Conservation (phyloP, 2,329 filamentous ascomycete species). For the Fusarium goolgardi region DNA sequence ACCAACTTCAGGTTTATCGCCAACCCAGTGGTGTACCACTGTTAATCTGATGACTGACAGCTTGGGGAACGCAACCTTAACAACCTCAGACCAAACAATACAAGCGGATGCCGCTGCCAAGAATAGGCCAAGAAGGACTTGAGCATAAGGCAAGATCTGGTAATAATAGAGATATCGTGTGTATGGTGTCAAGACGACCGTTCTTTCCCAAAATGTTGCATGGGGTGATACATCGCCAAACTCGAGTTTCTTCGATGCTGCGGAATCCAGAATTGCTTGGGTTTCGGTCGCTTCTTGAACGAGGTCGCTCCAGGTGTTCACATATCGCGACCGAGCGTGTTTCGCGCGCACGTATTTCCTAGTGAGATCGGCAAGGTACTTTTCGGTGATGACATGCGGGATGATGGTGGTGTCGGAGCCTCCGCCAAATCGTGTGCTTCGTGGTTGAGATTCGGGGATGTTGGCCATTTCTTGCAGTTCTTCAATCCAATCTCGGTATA, state of each 20-base stretch:
- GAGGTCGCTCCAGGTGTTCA: slow-evolving; percentile 85
- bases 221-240: slow-evolving; percentile 71
- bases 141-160: slow-evolving; percentile 75
- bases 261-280: slow-evolving; percentile 86
- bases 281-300: slow-evolving; percentile 78
- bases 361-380: slow-evolving; percentile 91
- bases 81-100: slow-evolving; percentile 93
- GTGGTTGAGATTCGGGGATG: slow-evolving; percentile 70
- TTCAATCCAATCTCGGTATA: slow-evolving; percentile 95
- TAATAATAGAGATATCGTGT: slow-evolving; percentile 83
- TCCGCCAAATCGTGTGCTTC: slow-evolving; percentile 55
- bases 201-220: slow-evolving; percentile 64
- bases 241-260: slow-evolving; percentile 81
- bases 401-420: slow-evolving; percentile 62
- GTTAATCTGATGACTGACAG: slow-evolving; percentile 76
- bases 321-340: slow-evolving; percentile 84
- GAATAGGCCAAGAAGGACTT: slow-evolving; percentile 72
- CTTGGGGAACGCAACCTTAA: slow-evolving; percentile 82
- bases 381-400: slow-evolving; percentile 88
- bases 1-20: slow-evolving; percentile 78
- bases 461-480: slow-evolving; percentile 84
- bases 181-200: slow-evolving; percentile 79
- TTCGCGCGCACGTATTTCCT: slow-evolving; percentile 82
- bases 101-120: slow-evolving; percentile 80
- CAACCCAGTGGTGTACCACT: slow-evolving; percentile 80